Percentiles rank a stretch among this genome's conserved stretches.
Evolutionary conservation across 108 stramenopile genomes (phyloP).

Genomic region (Fistulifera pelliculosa): DNA sequence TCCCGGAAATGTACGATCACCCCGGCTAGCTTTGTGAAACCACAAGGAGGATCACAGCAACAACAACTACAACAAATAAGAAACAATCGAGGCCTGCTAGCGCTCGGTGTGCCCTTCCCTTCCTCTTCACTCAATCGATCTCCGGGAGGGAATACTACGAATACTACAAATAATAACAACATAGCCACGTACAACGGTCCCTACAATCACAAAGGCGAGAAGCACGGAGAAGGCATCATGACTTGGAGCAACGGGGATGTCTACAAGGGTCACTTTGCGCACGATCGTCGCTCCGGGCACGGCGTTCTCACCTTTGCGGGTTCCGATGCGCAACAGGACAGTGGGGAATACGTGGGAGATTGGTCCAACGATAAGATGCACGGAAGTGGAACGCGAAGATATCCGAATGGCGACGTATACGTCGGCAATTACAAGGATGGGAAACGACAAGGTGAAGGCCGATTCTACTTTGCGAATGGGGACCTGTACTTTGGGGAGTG

Average conservation of each 20-base stretch:
- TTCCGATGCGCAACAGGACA: constrained; percentile 14
- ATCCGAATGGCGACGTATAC: constrained; percentile 55
- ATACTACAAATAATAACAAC: background rate
- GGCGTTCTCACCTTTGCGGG: constrained; percentile 36
- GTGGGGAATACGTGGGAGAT: constrained; percentile 50
- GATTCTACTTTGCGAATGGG: constrained; percentile 13
- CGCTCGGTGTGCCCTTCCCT: too few species aligned
- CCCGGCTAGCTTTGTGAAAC: too few species aligned
- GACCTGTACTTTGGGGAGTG: constrained; percentile 22
- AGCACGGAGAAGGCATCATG: constrained; percentile 46
- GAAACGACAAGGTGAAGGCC: constrained; percentile 43
- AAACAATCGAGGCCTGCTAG: too few species aligned
- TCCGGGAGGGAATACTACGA: too few species aligned
- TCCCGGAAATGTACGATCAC: too few species aligned
- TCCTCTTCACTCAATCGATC: too few species aligned
- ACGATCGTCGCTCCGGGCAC: constrained; percentile 43
- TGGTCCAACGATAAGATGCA: constrained; percentile 54
- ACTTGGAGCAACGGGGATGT: constrained; percentile 50
- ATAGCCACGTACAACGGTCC: constrained; percentile 34
- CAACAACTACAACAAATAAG: too few species aligned
- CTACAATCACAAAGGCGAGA: constrained; percentile 34
- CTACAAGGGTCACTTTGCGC: constrained; percentile 45
- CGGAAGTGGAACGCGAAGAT: constrained; percentile 39
- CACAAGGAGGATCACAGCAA: too few species aligned
- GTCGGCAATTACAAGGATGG: constrained; percentile 32